Evolutionary conservation across 345 rosid species (phyloP), one percentile per base, ranked within the genome.

Genomic region (Toxicodendron radicans): DNA sequence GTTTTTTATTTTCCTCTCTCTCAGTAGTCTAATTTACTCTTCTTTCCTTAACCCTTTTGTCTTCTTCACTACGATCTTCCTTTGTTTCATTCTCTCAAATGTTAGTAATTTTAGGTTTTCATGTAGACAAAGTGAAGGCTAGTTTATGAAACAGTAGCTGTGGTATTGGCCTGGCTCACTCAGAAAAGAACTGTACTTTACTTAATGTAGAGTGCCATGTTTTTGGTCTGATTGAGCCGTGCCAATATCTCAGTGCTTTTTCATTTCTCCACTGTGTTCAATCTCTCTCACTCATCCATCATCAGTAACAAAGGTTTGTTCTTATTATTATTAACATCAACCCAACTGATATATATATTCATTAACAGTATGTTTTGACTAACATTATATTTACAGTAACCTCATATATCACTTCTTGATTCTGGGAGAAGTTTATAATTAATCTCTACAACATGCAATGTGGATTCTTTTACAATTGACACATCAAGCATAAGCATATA

Each of bases 141-240:
- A 38, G 43, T 38, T 65, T 52, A 78, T 80, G 84, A 80, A 66
- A 80, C 45, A 75, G 89, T 83, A 70, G 77, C 84, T 86, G 79
- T 83, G 97, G 87, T 92, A 87, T 92, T 92, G 97, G 93, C 95
- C 91, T 83, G 95, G 95, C 87, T 92, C 97, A 90, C 83, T 92
- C 97, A 92, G 95, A 89, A 79, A 38, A 52, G 6, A 69, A 21
- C 17, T 2, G 0, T 43, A 13, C 24, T 18, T 18, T 33, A 11
- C 32, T 27, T 33, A 66, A 17, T 20, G 20, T 21, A 9, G 58
- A 46, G 7, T 60, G 5, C 60, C 38, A 20, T 32, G 68, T 18
- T 45, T 18, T 64, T 66, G 5, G 57, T 90, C 85, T 92, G 95
- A 92, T 92, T 92, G 93, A 92, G 97, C 93, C 97, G 95, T 90